Evolutionary conservation across 768 basidiomycete genomes (phyloP), one percentile per base, ranked within the genome.

Genomic region (Pisolithus marmoratus): DNA sequence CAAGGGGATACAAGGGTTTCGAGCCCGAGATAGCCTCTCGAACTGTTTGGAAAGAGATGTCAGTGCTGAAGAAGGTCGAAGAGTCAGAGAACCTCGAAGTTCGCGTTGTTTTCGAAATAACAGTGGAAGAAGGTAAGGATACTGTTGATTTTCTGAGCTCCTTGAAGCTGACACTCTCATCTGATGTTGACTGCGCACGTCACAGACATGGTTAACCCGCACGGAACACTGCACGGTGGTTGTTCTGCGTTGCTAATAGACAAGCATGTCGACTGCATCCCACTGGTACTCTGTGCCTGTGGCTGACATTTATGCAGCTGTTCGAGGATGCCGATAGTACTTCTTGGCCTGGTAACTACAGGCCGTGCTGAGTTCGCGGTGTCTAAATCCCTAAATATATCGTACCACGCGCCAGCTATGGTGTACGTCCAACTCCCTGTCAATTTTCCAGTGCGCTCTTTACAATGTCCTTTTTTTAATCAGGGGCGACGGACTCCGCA

Each of bases 161-260:
- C 9, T 23, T 29, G 46, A 38, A 46, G 14, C 24, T 26, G 19
- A 19, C 23, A 44, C n/a, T 15, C 5, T 26, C 6, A 15, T 27
- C n/a, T 19, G 1, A 27, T 8, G 29, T 8, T 29, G 6, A 2
- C 14, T 5, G 7, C 43, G 23, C 23, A 44, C 7, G 15, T 14
- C 23, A 22, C 46, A 83, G 81, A 83, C 54, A 82, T 83, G 80
- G 48, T 82, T 8, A 82, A 82, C 53, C 70, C 67, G n/a, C 55
- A 45, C 4, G 72, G 72, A n/a, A 71, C 62, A 38, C 57, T 83
- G 1, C 82, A 84, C 44, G 82, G 81, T 24, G 80, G 74, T 19
- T 83, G 81, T 55, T 71, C 76, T 2, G 80, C 78, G 0, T 71
- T 76, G 48, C 63, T 84, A 4, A 72, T 82, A 38, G 81, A 83